A percentile compares a stretch with the other conserved stretches of the same genome.
phyloP scores from a whole-genome alignment of 1,139 yeast genomes.

The Zhuliangozyma parablackwelliae region DNA sequence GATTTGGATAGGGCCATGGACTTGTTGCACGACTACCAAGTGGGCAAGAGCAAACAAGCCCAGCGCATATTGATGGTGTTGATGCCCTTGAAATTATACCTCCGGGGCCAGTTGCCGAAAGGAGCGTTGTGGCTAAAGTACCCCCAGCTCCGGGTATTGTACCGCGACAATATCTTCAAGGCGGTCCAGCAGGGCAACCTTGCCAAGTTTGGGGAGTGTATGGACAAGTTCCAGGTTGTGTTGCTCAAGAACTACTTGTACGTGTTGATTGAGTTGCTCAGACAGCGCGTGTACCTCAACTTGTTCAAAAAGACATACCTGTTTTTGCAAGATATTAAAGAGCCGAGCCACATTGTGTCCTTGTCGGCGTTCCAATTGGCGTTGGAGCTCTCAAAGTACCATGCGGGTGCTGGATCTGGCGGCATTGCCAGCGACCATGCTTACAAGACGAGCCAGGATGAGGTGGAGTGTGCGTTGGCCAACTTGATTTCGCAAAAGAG shows the following conservation, averaged over 20 bases:
- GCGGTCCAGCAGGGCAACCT: slow-evolving; percentile 57
- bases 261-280: slow-evolving; percentile 53
- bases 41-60: slow-evolving; percentile 19
- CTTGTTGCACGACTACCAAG: slow-evolving; percentile 18
- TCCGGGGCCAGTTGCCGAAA: slow-evolving; percentile 39
- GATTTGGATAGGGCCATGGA: slow-evolving; percentile 48
- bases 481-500: slow-evolving; percentile 57
- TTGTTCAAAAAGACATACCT: slow-evolving; percentile 48
- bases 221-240: slow-evolving; percentile 43
- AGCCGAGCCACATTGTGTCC: slow-evolving; percentile 35
- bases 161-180: slow-evolving; percentile 42
- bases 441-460: slow-evolving; percentile 31
- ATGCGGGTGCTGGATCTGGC: slow-evolving; percentile 6
- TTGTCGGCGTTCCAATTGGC: slow-evolving; percentile 46
- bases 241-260: slow-evolving; percentile 61
- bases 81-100: slow-evolving; percentile 51
- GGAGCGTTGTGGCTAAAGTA: slow-evolving; percentile 36
- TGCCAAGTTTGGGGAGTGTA: slow-evolving; percentile 37
- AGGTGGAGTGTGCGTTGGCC: slow-evolving; percentile 71
- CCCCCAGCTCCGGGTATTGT: slow-evolving; percentile 42
- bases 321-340: slow-evolving; percentile 28
- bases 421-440: slow-evolving; percentile 6
- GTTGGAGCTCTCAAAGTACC: slow-evolving; percentile 32
- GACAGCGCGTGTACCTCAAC: slow-evolving; percentile 48
- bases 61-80: slow-evolving; percentile 45